phyloP scores from a whole-genome alignment of 768 basidiomycete genomes.

The Lenzites betulinus region DNA sequence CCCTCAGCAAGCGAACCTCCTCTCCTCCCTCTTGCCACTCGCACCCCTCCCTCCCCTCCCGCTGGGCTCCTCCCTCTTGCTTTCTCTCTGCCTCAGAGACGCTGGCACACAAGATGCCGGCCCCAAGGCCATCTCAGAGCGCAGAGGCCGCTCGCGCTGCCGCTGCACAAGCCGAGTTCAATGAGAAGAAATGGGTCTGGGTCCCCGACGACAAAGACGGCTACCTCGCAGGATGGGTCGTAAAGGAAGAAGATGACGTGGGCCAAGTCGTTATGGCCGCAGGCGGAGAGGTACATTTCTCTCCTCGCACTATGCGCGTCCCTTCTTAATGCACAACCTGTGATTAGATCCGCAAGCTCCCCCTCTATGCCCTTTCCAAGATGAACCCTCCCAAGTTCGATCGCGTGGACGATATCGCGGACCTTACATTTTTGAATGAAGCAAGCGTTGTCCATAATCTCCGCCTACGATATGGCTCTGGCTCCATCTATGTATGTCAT shows the following conservation, averaged over 20 bases:
- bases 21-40: conserved; percentile 3
- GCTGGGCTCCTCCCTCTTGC: conserved; percentile 12
- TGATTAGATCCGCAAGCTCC: conserved; percentile 61
- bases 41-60: conserved; percentile 9
- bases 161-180: conserved; percentile 93
- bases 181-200: conserved; percentile 99
- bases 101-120: conserved; percentile 30
- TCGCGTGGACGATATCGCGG: conserved; percentile 96
- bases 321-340: neutral
- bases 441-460: conserved; percentile 99
- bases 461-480: conserved; percentile 85
- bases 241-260: conserved; percentile 79
- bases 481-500: conserved; percentile 77
- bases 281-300: conserved; percentile 67
- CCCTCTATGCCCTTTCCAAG: conserved; percentile 83
- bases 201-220: conserved; percentile 91
- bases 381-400: conserved; percentile 99
- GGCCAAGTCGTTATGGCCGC: conserved; percentile 85
- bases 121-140: conserved; percentile 40
- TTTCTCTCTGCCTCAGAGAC: neutral
- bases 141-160: conserved; percentile 79
- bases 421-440: conserved; percentile 97
- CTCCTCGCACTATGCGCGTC: neutral
- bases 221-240: conserved; percentile 93
- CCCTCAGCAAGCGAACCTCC: neutral